These are phyloP conservation scores for Lodderomyces oxycetoniae DNA, from an alignment of 1,139 yeast genomes.

Conservation along the genomic window DNA sequence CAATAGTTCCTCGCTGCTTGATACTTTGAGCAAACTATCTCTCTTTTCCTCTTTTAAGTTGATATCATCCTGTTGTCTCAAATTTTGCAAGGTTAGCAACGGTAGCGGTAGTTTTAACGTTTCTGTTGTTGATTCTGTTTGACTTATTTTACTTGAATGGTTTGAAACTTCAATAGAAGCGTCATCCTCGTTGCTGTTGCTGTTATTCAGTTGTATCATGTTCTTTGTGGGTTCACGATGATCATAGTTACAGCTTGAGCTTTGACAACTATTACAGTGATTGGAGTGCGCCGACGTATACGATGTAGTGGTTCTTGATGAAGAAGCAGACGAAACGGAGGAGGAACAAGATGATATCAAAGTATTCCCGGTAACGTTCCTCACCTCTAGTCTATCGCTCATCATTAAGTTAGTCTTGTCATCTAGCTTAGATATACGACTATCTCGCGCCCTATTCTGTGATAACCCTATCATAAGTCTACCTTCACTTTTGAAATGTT, in stretches of 20 bases:
- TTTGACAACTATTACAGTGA: too few relatives aligned
- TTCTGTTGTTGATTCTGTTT: slow-evolving; percentile 3
- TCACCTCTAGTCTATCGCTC: too few relatives aligned
- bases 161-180: neutral
- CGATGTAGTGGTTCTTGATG: too few relatives aligned
- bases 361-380: too few relatives aligned
- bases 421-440: too few relatives aligned
- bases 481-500: too few relatives aligned
- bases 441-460: too few relatives aligned
- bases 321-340: too few relatives aligned
- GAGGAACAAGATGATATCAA: too few relatives aligned
- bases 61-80: slow-evolving; percentile 8
- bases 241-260: neutral
- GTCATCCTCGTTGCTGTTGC: neutral
- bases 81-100: slow-evolving; percentile 10
- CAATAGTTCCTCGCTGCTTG: neutral
- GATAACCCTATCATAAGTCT: too few relatives aligned
- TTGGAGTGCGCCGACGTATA: too few relatives aligned
- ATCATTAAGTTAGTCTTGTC: too few relatives aligned
- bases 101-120: slow-evolving; percentile 9
- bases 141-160: neutral
- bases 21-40: neutral
- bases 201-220: neutral
- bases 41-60: neutral
- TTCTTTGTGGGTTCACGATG: neutral